These are phyloP conservation scores for Caloboletus inedulis DNA, from an alignment of 1,284 basidiomycete species.

Conservation along the genomic window DNA sequence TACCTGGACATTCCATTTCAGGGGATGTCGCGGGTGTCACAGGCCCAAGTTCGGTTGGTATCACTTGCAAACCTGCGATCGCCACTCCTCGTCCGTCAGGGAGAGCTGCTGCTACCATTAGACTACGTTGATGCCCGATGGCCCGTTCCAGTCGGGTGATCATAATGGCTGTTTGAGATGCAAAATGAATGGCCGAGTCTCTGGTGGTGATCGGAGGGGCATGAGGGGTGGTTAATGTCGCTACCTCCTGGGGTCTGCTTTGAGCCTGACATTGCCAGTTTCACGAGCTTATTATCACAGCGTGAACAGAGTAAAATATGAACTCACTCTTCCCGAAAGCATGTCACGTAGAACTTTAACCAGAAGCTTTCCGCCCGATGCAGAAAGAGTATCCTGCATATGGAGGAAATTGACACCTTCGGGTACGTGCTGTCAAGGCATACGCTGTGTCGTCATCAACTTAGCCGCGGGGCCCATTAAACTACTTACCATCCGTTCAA, in stretches of 20 bases:
- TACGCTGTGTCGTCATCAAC: constrained; percentile 62
- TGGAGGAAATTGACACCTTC: constrained; percentile 47
- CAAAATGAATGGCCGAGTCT: constrained; percentile 59
- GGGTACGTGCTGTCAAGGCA: constrained; percentile 17
- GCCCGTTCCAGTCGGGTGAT: constrained; percentile 64
- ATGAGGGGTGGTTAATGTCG: constrained; percentile 39
- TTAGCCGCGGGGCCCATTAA: neutral
- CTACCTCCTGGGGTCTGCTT: constrained; percentile 44
- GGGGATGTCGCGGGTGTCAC: neutral
- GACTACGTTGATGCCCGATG: constrained; percentile 41
- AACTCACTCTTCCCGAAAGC: constrained; percentile 35
- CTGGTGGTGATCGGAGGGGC: constrained; percentile 20
- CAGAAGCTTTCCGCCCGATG: constrained; percentile 60
- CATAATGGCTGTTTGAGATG: constrained; percentile 49
- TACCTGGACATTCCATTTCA: constrained; percentile 7
- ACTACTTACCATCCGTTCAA: constrained; percentile 36
- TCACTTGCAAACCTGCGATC: constrained; percentile 21
- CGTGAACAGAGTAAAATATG: constrained; percentile 33
- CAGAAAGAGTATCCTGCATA: constrained; percentile 61
- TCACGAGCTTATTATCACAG: neutral
- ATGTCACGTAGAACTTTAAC: constrained; percentile 70
- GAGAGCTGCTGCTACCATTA: constrained; percentile 45
- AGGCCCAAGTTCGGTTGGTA: constrained; percentile 5
- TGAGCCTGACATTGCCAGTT: constrained; percentile 36
- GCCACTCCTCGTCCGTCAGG: constrained; percentile 39